phyloP scores from a whole-genome alignment of 2,329 filamentous ascomycete species.

The Claviceps sp. region DNA sequence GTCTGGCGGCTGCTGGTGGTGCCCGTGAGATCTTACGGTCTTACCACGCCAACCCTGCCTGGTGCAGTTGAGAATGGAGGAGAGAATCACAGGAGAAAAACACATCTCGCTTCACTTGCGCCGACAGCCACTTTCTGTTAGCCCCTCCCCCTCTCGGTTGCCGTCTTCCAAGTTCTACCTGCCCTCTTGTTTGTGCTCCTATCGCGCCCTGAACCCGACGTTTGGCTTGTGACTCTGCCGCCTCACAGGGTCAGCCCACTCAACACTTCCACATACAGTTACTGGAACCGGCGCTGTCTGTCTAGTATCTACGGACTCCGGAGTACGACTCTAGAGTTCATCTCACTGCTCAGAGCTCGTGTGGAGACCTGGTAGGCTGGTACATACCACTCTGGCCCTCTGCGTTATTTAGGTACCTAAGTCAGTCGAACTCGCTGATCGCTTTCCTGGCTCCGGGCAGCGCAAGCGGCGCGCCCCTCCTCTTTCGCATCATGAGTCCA shows the following conservation, averaged over 20 bases:
- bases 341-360: background rate
- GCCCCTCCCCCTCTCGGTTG: background rate
- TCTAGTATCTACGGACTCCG: too few relatives aligned
- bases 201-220: background rate
- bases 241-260: background rate
- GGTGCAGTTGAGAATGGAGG: too few relatives aligned
- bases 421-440: background rate
- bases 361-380: background rate
- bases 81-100: background rate
- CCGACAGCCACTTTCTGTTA: background rate
- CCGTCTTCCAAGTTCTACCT: background rate
- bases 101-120: background rate
- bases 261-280: background rate
- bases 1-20: background rate
- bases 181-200: background rate
- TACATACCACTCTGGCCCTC: too few relatives aligned
- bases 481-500: constrained; percentile 37
- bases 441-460: constrained; percentile 9
- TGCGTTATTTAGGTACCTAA: too few relatives aligned
- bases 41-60: too few relatives aligned
- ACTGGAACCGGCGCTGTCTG: background rate
- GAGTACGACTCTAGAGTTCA: background rate
- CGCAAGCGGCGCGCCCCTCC: constrained; percentile 11
- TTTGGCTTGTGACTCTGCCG: background rate
- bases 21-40: too few relatives aligned